phyloP scores from a whole-genome alignment of 768 basidiomycete species.

The Mycena rebaudengoi region DNA sequence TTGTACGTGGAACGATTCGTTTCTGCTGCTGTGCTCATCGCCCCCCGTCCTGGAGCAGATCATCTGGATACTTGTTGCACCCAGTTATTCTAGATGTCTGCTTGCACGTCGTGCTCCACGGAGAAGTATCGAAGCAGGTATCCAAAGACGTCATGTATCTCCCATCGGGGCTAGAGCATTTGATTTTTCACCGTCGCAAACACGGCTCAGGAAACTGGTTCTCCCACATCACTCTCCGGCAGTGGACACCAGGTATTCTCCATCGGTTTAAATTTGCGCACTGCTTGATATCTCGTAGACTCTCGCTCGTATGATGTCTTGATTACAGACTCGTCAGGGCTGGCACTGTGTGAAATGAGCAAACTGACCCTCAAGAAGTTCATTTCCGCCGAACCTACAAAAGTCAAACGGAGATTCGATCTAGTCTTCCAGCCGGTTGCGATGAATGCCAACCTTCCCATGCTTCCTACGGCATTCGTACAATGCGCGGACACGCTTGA shows the following conservation, averaged over 20 bases:
- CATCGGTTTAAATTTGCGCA: background rate
- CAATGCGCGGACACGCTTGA: background rate
- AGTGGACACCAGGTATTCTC: background rate
- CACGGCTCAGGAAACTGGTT: background rate
- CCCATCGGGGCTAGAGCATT: background rate
- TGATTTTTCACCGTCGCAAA: background rate
- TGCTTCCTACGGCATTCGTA: background rate
- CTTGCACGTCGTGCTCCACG: background rate
- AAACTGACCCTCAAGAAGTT: background rate
- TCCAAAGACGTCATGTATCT: slow-evolving; percentile 3
- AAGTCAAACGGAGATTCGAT: background rate
- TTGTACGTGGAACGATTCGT: background rate
- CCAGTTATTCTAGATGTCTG: slow-evolving; percentile 6
- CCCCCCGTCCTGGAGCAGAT: background rate
- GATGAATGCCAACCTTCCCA: background rate
- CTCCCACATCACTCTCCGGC: background rate
- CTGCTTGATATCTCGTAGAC: background rate
- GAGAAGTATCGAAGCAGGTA: background rate
- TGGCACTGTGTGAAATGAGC: background rate
- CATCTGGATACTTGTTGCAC: background rate
- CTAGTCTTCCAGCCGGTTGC: background rate
- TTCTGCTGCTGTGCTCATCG: background rate
- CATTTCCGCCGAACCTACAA: background rate
- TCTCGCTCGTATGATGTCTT: background rate
- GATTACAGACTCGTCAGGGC: background rate